These are phyloP conservation scores for Backusella parvicylindrica DNA, from an alignment of 192 early-diverging fungal genomes.

Conservation along the genomic window DNA sequence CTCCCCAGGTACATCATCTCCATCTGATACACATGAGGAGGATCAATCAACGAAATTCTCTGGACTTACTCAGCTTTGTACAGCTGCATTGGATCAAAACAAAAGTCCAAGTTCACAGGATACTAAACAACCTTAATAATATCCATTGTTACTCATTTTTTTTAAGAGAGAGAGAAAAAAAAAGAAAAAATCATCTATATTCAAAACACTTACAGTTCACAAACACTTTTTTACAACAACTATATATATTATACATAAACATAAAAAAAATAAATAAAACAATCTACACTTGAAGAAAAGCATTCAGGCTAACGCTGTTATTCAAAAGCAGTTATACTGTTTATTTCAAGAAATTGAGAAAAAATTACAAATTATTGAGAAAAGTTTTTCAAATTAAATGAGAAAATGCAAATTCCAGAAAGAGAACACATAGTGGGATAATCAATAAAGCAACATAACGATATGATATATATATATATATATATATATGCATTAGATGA, in stretches of 20 bases:
- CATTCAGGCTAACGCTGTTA: too few species aligned
- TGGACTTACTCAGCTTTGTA: slow-evolving; percentile 21
- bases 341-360: too few species aligned
- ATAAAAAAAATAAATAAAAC: neutral
- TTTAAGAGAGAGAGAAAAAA: neutral
- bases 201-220: neutral
- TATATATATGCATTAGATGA: too few species aligned
- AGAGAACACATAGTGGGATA: too few species aligned
- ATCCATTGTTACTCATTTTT: neutral
- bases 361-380: too few species aligned
- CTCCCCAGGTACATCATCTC: slow-evolving; percentile 25
- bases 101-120: neutral
- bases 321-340: neutral
- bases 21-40: slow-evolving; percentile 12
- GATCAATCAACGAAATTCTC: slow-evolving; percentile 7
- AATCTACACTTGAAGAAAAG: neutral
- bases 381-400: too few species aligned
- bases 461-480: too few species aligned
- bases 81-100: slow-evolving; percentile 14
- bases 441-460: too few species aligned
- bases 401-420: too few species aligned
- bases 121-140: neutral
- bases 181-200: neutral
- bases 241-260: neutral
- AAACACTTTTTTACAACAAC: neutral